phyloP scores from a whole-genome alignment of 2,329 filamentous ascomycete species.

The Purpureocillium takamizusanense region DNA sequence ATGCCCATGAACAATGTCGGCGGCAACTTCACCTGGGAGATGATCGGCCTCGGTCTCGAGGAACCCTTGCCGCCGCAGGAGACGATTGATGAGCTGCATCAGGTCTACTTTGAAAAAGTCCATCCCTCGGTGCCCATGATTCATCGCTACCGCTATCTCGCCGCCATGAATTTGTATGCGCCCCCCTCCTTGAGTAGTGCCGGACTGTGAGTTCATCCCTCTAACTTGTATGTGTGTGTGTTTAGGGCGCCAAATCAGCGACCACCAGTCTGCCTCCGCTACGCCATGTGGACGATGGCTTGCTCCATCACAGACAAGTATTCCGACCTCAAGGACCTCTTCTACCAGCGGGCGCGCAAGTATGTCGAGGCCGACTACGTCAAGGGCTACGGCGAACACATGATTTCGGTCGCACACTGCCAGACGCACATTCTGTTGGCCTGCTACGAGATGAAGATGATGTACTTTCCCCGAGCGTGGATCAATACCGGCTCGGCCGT shows the following conservation, averaged over 20 bases:
- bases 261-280: constrained; percentile 79
- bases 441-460: constrained; percentile 90
- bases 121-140: constrained; percentile 83
- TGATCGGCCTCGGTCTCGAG: constrained; percentile 50
- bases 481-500: constrained; percentile 76
- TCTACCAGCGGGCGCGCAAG: constrained; percentile 82
- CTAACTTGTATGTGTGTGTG: no score
- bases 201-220: no score
- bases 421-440: constrained; percentile 76
- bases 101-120: constrained; percentile 84
- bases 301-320: constrained; percentile 80
- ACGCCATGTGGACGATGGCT: constrained; percentile 95
- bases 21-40: constrained; percentile 69
- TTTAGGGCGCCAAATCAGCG: constrained; percentile 66
- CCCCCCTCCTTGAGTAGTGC: background rate
- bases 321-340: constrained; percentile 68
- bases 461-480: constrained; percentile 96
- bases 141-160: constrained; percentile 77
- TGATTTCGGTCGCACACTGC: constrained; percentile 77
- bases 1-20: constrained; percentile 42
- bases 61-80: constrained; percentile 50
- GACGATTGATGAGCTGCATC: constrained; percentile 76
- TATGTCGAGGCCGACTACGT: constrained; percentile 86
- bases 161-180: constrained; percentile 71
- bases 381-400: constrained; percentile 82